These are phyloP conservation scores for Kwoniella dendrophila DNA, from an alignment of 768 basidiomycete genomes.

Conservation along the genomic window DNA sequence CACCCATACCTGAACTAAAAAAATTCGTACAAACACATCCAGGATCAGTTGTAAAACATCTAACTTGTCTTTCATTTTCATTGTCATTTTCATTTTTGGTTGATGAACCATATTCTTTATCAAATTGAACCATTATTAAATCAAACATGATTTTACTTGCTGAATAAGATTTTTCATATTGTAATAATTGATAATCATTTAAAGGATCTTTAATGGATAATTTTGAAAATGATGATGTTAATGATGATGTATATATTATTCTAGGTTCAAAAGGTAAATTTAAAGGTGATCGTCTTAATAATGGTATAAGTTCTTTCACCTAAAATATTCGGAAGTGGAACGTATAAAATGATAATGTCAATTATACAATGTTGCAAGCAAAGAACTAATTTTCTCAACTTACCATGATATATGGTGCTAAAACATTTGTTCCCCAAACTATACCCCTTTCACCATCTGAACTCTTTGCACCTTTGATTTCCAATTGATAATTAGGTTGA, in stretches of 20 bases:
- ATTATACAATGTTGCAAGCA: background rate
- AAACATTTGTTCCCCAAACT: slow-evolving; percentile 51
- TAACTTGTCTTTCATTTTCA: slow-evolving; percentile 19
- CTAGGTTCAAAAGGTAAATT: slow-evolving; percentile 47
- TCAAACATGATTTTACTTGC: slow-evolving; percentile 52
- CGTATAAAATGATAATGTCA: background rate
- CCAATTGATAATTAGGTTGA: slow-evolving; percentile 46
- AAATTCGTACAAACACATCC: slow-evolving; percentile 34
- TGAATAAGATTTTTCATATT: slow-evolving; percentile 35
- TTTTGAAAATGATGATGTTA: slow-evolving; percentile 21
- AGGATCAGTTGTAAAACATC: slow-evolving; percentile 33
- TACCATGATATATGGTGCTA: slow-evolving; percentile 52
- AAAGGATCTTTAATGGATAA: slow-evolving; percentile 30
- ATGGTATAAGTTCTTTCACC: slow-evolving; percentile 44
- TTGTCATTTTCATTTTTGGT: background rate
- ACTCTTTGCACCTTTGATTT: slow-evolving; percentile 47
- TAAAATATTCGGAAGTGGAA: slow-evolving; percentile 14
- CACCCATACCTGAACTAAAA: slow-evolving; percentile 22
- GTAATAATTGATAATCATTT: slow-evolving; percentile 46
- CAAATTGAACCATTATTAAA: slow-evolving; percentile 46
- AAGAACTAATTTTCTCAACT: slow-evolving; percentile 2
- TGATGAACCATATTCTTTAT: slow-evolving; percentile 29
- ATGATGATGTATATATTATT: slow-evolving; percentile 49
- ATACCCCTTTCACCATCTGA: slow-evolving; percentile 52
- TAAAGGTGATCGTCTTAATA: slow-evolving; percentile 41